Base-by-base conservation (phyloP, 306 rosid species). In the Cicer bijugum region DNA sequence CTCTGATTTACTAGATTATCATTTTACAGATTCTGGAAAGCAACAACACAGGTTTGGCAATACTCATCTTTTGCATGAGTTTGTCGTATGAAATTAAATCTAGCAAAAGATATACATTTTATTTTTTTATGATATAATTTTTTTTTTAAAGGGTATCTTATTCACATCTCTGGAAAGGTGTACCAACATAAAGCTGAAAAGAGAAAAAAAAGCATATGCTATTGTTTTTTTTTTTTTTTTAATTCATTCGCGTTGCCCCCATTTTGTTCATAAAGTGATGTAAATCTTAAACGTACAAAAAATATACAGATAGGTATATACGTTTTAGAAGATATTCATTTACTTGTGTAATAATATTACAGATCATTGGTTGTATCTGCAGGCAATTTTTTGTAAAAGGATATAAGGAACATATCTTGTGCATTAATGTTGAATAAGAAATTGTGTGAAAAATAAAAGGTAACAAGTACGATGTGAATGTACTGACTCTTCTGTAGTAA, bases 31-130 rank as follows among this genome's bases (percentile, higher is more conserved):
- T 33, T 28, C 82, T 28, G 92, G 80, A 75, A 86, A 89, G 85
- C 92, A 86, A 71, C 89, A 86, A 28, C 86, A 81, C 92, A 89
- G 86, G 87, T 88, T 86, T 76, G 82, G 84, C 55, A 89, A 84
- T 62, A 75, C 93, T 65, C 91, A 86, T 72, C 68, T 88, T 79
- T 71, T 90, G 45, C 96, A 84, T 59, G 96, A 93, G 81, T 89
- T 93, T 89, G 94, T 91, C 48, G 89, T 90, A 60, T 84, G 62
- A 64, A 62, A 60, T 84, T 53, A 64, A 62, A 72, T 62, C 69
- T 37, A 57, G 20, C 51, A 40, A 64, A 64, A 64, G 51, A 39
- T 42, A 62, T 61, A 28, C 33, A 28, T 57, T 57, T 57, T 57
- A 57, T 11, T 33, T 59, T 59, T 59, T 59, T 33, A 42, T 59